Evolutionary conservation across 345 rosid genomes (phyloP), one percentile per base, ranked within the genome.

Genomic region (Ricinus communis): DNA sequence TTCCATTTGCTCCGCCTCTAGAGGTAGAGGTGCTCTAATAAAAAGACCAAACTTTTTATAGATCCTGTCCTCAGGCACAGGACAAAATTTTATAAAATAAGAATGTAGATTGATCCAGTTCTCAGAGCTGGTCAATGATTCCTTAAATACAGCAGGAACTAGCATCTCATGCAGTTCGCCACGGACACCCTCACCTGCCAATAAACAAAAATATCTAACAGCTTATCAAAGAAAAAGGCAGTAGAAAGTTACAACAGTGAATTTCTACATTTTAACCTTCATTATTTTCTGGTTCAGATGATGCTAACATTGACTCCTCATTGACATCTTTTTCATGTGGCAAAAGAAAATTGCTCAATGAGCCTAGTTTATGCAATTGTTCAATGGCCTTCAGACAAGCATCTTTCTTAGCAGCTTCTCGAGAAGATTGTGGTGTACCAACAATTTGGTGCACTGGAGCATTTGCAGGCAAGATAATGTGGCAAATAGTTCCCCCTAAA

Each of bases 321-420:
- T 75, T 65, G 60, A 41, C 77, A 77, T 75, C 77, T 49, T 77
- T 78, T 45, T 67, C 75, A 41, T 70, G 77, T 43, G 87, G 90
- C 86, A 94, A 79, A 59, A 94, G 90, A 81, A 77, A 83, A 31
- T 87, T 83, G 71, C 77, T 87, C 59, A 94, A 82, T 66, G 88
- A 91, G 81, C 91, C 97, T 76, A 88, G 66, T 72, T 83, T 79
- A 82, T 94, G 98, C 85, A 94, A 83, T 79, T 84, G 81, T 80
- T 86, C 82, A 71, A 94, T 85, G 61, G 97, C 98, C 75, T 84
- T 85, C 77, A 90, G 81, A 79, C 93, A 90, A 70, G 93, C 91
- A 71, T 88, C 93, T 77, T 77, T 91, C 78, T 90, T 91, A 56
- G 98, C 95, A 82, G 84, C 88, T 76, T 91, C 94, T 55, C 61